Conservation (phyloP, 2,329 filamentous ascomycete species). For the Cryoendolithus antarcticus region DNA sequence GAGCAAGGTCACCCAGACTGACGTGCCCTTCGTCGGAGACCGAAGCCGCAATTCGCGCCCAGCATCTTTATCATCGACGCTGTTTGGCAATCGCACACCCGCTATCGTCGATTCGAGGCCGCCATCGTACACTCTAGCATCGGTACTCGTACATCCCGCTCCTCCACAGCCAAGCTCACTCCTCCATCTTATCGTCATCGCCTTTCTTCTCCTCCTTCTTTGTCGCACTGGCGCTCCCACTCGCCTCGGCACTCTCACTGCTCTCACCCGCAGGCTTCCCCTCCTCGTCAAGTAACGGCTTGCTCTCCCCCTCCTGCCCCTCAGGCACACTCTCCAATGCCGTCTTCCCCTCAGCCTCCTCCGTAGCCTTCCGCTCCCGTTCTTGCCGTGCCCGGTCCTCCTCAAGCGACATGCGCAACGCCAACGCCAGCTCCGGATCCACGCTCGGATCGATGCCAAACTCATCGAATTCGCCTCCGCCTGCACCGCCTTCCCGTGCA, state of each 20-base stretch:
- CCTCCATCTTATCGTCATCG: constrained; percentile 11
- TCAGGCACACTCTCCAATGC: constrained; percentile 72
- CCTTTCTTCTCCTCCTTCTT: constrained; percentile 6
- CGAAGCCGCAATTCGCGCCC: too few species aligned
- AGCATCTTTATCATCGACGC: too few species aligned
- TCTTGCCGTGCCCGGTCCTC: constrained; percentile 93
- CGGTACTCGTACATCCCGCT: too few species aligned
- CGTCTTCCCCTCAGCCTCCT: constrained; percentile 56
- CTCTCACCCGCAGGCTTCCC: constrained; percentile 13
- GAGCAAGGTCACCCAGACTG: too few species aligned
- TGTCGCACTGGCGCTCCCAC: constrained; percentile 3
- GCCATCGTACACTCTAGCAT: too few species aligned
- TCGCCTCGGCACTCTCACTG: constrained; percentile 7
- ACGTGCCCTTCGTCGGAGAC: too few species aligned
- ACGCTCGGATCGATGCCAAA: constrained; percentile 84
- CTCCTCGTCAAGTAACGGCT: constrained; percentile 33
- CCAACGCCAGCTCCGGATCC: constrained; percentile 88
- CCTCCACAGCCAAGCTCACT: too few species aligned
- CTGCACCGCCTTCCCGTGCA: constrained; percentile 38
- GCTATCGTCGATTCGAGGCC: too few species aligned
- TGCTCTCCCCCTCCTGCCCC: constrained; percentile 47
- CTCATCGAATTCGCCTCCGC: constrained; percentile 57
- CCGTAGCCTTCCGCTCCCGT: constrained; percentile 63
- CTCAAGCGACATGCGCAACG: constrained; percentile 93
- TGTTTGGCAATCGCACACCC: too few species aligned